Evolutionary conservation across 164 flowering plant genomes (phyloP), one percentile per base, ranked within the genome.

Genomic region (Hamamelis virginiana): DNA sequence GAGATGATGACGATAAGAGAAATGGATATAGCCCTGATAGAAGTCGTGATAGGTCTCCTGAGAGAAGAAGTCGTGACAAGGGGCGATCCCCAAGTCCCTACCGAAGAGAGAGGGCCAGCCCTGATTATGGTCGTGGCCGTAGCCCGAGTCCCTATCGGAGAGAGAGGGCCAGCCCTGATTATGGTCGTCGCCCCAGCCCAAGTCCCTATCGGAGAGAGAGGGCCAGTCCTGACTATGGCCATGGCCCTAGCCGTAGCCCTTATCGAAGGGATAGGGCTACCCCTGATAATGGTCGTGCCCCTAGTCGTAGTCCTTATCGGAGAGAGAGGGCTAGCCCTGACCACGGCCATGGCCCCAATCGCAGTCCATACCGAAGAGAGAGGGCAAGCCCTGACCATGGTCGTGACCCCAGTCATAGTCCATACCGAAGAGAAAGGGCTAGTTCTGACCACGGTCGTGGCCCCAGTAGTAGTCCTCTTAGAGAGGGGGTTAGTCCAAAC

Each of bases 1-100:
- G 91, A 48, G 98, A 95, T 84, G 97, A 95, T 77, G 97, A 92
- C 76, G 98, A 87, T 8, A 84, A 78, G 68, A 81, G 80, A 74
- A 81, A 85, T 78, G 93, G 91, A 1, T 64, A 81, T 61, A 86
- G 93, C 69, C 96, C 96, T 64, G 92, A 83, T 14, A 77, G 88
- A 64, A 75, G 84, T 48, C 84, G 77, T 33, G 80, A 79, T 62
- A 80, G 81, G 59, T 83, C 89, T 4, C 82, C 81, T 27, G 83
- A 76, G 15, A 64, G 82, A 64, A 75, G 77, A 81, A 80, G 82
- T 69, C 79, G 78, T 68, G 86, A 77, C 50, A 69, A 72, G 28
- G 74, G 80, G 33, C 64, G 85, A 26, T 85, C 86, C 21, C 82
- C 85, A 4, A 81, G 82, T 33, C 90, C 92, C 0, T 81, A 83